phyloP scores from a whole-genome alignment of 2,329 filamentous ascomycete genomes.

The Xylariaceae sp. region DNA sequence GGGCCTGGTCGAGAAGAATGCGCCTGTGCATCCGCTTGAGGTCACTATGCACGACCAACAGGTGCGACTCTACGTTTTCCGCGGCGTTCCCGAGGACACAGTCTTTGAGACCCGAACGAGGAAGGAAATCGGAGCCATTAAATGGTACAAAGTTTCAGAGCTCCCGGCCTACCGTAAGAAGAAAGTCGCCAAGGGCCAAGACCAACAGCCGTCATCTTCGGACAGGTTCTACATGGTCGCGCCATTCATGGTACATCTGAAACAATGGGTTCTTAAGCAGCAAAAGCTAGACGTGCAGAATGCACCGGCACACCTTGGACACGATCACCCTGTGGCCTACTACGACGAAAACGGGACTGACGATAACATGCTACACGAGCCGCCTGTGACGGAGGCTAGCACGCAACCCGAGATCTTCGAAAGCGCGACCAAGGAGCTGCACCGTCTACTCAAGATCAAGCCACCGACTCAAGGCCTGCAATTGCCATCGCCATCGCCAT shows the following conservation, averaged over 20 bases:
- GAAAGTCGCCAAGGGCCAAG: conserved; percentile 48
- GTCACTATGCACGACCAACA: conserved; percentile 90
- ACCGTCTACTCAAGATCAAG: conserved; percentile 53
- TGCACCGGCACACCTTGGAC: conserved; percentile 33
- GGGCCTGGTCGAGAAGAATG: conserved; percentile 68
- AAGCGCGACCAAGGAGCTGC: conserved; percentile 40
- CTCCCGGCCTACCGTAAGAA: conserved; percentile 74
- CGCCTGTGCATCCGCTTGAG: conserved; percentile 77
- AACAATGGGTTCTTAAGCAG: conserved; percentile 87
- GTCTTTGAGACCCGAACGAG: conserved; percentile 84
- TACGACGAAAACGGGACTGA: conserved; percentile 58
- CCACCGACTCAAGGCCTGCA: conserved; percentile 49
- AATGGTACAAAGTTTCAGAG: conserved; percentile 89
- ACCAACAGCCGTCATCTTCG: conserved; percentile 58
- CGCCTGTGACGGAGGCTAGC: conserved; percentile 24
- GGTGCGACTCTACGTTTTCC: conserved; percentile 87
- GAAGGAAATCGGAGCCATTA: conserved; percentile 96
- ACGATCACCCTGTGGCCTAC: conserved; percentile 41
- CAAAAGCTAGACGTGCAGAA: conserved; percentile 64
- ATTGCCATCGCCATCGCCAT: conserved; percentile 17
- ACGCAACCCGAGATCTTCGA: conserved; percentile 25
- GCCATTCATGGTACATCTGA: conserved; percentile 79
- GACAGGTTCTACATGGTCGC: conserved; percentile 98
- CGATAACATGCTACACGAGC: conserved; percentile 52
- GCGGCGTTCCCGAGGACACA: conserved; percentile 81